These are phyloP conservation scores for Diutina neorugosa DNA, from an alignment of 1,139 yeast genomes.

Conservation along the genomic window DNA sequence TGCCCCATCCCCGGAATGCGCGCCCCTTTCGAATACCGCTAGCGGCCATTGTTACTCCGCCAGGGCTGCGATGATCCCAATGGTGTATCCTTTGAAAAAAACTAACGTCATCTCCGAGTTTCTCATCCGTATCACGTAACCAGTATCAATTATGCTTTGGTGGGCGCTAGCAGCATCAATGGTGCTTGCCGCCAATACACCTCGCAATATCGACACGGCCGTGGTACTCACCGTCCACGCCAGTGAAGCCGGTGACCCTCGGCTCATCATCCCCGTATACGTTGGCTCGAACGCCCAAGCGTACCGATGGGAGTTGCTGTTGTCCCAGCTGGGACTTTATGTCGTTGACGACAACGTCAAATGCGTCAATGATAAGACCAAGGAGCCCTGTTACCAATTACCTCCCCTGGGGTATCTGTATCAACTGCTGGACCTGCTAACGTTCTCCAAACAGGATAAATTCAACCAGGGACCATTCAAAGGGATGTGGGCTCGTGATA, in stretches of 20 bases:
- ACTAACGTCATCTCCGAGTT: not conserved
- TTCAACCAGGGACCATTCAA: not conserved
- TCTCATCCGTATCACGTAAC: not conserved
- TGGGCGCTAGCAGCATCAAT: not conserved
- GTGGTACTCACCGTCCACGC: not conserved
- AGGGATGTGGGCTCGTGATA: not conserved
- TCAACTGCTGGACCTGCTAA: not conserved
- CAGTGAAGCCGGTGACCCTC: not conserved
- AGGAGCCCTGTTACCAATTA: not conserved
- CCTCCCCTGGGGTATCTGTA: not conserved
- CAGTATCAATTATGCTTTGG: not conserved
- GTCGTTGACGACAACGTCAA: not conserved
- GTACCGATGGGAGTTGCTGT: not conserved
- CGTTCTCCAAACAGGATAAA: not conserved
- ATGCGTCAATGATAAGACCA: not conserved
- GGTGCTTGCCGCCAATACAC: not conserved
- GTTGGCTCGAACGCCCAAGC: not conserved
- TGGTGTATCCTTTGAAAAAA: not conserved
- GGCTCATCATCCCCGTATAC: not conserved
- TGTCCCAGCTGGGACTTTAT: not conserved
- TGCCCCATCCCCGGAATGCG: not conserved
- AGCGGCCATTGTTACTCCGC: not conserved
- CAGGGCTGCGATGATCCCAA: not conserved
- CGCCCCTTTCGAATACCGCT: not conserved
- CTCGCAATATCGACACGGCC: not conserved